Conservation (phyloP, 305 asterid genomes). For the Fraxinus latifolia region DNA sequence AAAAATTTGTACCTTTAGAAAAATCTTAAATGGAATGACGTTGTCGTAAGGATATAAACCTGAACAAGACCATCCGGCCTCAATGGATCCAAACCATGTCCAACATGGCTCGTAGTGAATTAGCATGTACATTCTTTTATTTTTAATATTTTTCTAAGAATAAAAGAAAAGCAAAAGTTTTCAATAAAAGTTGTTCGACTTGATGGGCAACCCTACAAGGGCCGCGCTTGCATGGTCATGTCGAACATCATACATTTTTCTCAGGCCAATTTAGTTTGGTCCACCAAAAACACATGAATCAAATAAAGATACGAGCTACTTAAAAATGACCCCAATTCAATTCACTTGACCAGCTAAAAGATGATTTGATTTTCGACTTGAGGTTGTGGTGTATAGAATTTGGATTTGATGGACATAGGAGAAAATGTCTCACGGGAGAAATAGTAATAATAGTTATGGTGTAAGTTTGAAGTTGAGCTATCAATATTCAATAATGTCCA, state of each 20-base stretch:
- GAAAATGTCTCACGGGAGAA: not conserved
- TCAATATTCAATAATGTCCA: not conserved
- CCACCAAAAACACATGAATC: not conserved
- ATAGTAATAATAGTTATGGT: not conserved
- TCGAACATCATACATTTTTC: not conserved
- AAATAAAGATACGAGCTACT: not conserved
- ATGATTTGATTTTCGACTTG: not conserved
- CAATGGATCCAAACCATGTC: not conserved
- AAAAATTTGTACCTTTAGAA: too few relatives aligned
- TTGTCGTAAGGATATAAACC: not conserved
- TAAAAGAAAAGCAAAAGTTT: not conserved
- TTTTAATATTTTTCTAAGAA: not conserved
- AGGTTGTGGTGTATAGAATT: not conserved
- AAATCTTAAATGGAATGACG: not conserved
- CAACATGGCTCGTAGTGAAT: not conserved
- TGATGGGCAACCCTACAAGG: not conserved
- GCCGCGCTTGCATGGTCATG: not conserved
- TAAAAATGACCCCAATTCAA: not conserved
- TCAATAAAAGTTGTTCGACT: not conserved
- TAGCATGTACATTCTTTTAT: too few relatives aligned
- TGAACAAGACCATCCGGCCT: not conserved
- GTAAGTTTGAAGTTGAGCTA: not conserved
- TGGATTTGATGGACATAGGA: not conserved
- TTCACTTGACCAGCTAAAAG: not conserved
- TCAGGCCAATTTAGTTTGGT: not conserved